These are phyloP conservation scores for Pichia heedii DNA, from an alignment of 805 yeast genomes.

Conservation along the genomic window DNA sequence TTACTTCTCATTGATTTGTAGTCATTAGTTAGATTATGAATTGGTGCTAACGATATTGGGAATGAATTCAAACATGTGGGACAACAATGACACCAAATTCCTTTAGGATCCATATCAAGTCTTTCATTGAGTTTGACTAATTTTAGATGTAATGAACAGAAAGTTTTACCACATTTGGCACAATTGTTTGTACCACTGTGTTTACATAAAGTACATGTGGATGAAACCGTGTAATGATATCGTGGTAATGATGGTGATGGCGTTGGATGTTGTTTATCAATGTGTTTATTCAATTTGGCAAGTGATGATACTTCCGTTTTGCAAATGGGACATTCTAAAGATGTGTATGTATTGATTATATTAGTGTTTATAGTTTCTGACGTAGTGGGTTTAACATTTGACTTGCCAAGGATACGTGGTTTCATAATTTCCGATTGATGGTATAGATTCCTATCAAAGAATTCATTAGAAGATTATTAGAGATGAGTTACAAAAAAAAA, in stretches of 20 bases:
- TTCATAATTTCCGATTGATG: no score
- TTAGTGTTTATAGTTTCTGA: no score
- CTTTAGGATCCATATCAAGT: constrained; percentile 34
- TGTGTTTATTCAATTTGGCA: constrained; percentile 52
- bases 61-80: constrained; percentile 37
- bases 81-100: constrained; percentile 70
- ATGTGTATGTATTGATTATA: neutral
- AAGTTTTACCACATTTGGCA: constrained; percentile 65
- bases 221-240: constrained; percentile 50
- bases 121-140: constrained; percentile 40
- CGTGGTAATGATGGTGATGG: constrained; percentile 24
- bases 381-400: no score
- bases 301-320: constrained; percentile 46
- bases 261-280: constrained; percentile 53
- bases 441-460: no score
- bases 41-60: constrained; percentile 29
- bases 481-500: no score
- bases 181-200: constrained; percentile 52
- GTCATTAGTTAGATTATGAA: constrained; percentile 6
- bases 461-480: no score
- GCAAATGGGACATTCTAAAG: constrained; percentile 59
- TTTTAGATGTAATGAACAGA: constrained; percentile 56
- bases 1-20: constrained; percentile 35
- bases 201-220: constrained; percentile 17
- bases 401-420: no score